A percentile compares a stretch with the other conserved stretches of the same genome.
These are phyloP conservation scores for Candida succiphila DNA, from an alignment of 805 yeast species.

Conservation along the genomic window DNA sequence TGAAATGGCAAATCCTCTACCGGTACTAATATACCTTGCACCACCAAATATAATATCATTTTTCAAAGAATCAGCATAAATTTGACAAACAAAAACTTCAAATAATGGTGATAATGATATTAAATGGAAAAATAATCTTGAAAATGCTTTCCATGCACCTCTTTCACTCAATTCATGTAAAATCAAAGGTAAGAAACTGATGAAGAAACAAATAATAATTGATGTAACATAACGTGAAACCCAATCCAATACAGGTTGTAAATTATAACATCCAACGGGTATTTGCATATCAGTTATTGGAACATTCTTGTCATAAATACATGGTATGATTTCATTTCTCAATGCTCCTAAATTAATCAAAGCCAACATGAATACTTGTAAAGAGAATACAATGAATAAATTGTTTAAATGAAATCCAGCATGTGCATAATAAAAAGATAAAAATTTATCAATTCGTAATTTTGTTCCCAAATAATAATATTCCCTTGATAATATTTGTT, in stretches of 20 bases:
- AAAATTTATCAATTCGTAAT: slow-evolving; percentile 78
- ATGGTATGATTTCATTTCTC: slow-evolving; percentile 58
- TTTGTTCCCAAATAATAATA: slow-evolving; percentile 86
- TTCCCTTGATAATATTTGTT: slow-evolving; percentile 85
- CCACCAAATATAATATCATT: slow-evolving; percentile 83
- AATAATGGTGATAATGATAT: slow-evolving; percentile 80
- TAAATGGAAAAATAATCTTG: slow-evolving; percentile 67
- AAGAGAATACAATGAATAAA: slow-evolving; percentile 74
- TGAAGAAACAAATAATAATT: slow-evolving; percentile 86
- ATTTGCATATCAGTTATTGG: slow-evolving; percentile 65
- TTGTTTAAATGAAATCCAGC: slow-evolving; percentile 95
- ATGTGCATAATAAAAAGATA: slow-evolving; percentile 93
- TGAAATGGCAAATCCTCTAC: slow-evolving; percentile 87
- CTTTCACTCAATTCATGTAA: slow-evolving; percentile 85
- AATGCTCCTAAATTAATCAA: slow-evolving; percentile 73
- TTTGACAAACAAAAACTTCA: slow-evolving; percentile 93
- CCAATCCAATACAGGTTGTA: slow-evolving; percentile 86
- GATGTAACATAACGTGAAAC: slow-evolving; percentile 80
- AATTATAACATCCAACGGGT: slow-evolving; percentile 81
- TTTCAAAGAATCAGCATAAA: slow-evolving; percentile 70
- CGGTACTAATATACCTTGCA: slow-evolving; percentile 86
- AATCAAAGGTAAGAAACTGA: slow-evolving; percentile 79
- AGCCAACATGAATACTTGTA: slow-evolving; percentile 78
- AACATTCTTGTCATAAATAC: slow-evolving; percentile 53
- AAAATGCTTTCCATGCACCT: slow-evolving; percentile 66